Evolutionary conservation across 2,329 filamentous ascomycete species (phyloP).

Genomic region (Penicillium sp.): DNA sequence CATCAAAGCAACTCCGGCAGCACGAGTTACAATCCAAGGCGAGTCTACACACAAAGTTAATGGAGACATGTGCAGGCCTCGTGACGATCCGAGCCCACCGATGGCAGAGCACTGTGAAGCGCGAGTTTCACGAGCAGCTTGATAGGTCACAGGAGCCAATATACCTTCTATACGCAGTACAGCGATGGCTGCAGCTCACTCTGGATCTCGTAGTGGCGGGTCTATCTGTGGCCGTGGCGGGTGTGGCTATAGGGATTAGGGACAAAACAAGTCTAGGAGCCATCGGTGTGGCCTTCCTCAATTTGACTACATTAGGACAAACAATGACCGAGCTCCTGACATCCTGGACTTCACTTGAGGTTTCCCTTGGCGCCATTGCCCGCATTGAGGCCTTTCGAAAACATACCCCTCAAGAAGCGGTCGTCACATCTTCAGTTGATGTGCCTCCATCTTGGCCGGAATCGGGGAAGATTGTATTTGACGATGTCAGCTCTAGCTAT

Average conservation of each 20-base stretch:
- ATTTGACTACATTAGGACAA: constrained; percentile 39
- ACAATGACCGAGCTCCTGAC: constrained; percentile 48
- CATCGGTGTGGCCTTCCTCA: constrained; percentile 1
- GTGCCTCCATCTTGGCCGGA: background rate
- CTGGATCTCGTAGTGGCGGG: background rate
- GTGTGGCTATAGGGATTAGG: background rate
- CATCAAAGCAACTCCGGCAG: constrained; percentile 57
- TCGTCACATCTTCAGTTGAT: background rate
- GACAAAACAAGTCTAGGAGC: background rate
- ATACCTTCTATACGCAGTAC: constrained; percentile 1
- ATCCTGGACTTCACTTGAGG: constrained; percentile 57
- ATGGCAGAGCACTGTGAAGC: constrained; percentile 44
- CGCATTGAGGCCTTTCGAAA: constrained; percentile 51
- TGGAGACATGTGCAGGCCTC: constrained; percentile 54
- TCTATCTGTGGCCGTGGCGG: background rate
- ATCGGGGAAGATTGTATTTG: background rate
- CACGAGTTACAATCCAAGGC: constrained; percentile 60
- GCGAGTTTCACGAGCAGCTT: constrained; percentile 44
- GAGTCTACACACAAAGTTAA: constrained; percentile 56
- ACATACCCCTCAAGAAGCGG: constrained; percentile 22
- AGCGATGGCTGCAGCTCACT: background rate
- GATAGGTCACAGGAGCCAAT: constrained; percentile 2
- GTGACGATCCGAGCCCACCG: constrained; percentile 55
- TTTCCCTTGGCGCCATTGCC: constrained; percentile 53
- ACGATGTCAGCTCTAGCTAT: background rate